Conservation (phyloP, 2,329 filamentous ascomycete species). For the Claviceps pazoutovae region DNA sequence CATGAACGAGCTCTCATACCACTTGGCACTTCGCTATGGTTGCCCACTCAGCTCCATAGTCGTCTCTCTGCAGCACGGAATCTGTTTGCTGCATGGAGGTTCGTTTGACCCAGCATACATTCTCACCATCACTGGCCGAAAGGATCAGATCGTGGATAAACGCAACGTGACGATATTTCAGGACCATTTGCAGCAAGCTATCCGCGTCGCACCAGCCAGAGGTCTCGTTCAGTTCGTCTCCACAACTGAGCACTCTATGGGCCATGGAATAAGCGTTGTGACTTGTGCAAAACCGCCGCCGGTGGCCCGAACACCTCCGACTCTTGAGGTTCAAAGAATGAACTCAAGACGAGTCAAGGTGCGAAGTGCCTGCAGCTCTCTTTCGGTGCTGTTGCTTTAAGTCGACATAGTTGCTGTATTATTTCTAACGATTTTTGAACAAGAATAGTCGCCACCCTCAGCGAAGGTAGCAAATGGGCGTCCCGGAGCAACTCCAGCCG, state of each 20-base stretch:
- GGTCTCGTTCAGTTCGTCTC: slow-evolving; percentile 62
- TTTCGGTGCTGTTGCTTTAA: not conserved
- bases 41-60: slow-evolving; percentile 60
- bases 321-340: not conserved
- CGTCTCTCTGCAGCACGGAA: slow-evolving; percentile 61
- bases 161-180: slow-evolving; percentile 69
- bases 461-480: not conserved
- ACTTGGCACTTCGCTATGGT: slow-evolving; percentile 62
- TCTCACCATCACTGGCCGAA: slow-evolving; percentile 57
- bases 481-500: not conserved
- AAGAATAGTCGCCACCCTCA: not conserved
- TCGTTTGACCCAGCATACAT: slow-evolving; percentile 69
- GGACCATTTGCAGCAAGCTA: slow-evolving; percentile 54
- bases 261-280: slow-evolving; percentile 56
- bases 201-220: slow-evolving; percentile 51
- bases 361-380: not conserved
- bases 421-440: not conserved
- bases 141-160: slow-evolving; percentile 58
- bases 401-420: not conserved
- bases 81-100: slow-evolving; percentile 60
- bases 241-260: slow-evolving; percentile 57
- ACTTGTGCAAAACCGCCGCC: slow-evolving; percentile 35
- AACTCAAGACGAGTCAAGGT: not conserved
- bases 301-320: not conserved
- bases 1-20: slow-evolving; percentile 58